phyloP scores from a whole-genome alignment of 345 rosid species.

The Linum trigynum region DNA sequence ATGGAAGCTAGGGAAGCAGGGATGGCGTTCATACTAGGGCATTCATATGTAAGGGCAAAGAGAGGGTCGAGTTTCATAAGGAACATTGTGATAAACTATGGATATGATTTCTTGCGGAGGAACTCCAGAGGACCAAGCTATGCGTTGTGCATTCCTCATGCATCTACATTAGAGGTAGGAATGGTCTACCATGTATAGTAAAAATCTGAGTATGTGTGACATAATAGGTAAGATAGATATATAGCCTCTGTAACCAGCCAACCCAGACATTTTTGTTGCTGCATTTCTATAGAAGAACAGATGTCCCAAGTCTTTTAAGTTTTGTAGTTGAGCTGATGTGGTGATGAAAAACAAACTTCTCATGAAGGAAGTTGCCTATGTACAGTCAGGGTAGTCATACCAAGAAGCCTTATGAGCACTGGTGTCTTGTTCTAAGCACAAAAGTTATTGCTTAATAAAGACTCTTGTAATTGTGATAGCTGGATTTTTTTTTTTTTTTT shows the following conservation, averaged over 20 bases:
- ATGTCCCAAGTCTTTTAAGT: neutral
- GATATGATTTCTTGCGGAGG: conserved; percentile 30
- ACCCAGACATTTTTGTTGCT: neutral
- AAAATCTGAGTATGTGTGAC: too few species aligned
- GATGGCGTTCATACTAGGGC: conserved; percentile 29
- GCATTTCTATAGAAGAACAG: neutral
- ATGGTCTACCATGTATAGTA: conserved; percentile 28
- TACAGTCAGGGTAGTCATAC: neutral
- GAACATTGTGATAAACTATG: conserved; percentile 24
- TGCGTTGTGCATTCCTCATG: conserved; percentile 24
- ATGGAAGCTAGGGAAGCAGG: conserved; percentile 34
- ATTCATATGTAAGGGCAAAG: conserved; percentile 19
- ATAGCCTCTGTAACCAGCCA: too few species aligned
- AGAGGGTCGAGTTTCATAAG: conserved; percentile 22
- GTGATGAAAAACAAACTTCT: neutral
- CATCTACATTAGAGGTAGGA: conserved; percentile 29
- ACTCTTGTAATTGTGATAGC: too few species aligned
- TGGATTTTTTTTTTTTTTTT: too few species aligned
- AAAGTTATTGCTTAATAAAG: too few species aligned
- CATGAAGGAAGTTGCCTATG: neutral
- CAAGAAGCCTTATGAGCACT: too few species aligned
- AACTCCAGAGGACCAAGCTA: conserved; percentile 25
- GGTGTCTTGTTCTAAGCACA: too few species aligned
- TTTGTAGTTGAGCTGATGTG: neutral
- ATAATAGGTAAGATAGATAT: too few species aligned